Base-by-base conservation (phyloP, 345 rosid genomes). In the Acer yangbiense region DNA sequence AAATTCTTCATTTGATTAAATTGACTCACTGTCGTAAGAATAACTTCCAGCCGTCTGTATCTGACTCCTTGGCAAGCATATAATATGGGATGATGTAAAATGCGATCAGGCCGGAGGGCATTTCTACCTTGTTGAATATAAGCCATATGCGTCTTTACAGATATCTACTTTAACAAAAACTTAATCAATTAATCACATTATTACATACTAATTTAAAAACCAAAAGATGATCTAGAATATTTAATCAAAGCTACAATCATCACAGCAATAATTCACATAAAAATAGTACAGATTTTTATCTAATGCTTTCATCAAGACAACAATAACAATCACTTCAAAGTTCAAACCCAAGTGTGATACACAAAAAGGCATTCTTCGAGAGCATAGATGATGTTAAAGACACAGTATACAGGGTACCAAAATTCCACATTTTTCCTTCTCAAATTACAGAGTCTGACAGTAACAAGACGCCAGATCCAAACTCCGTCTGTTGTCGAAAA, bases 31-130 rank as follows among this genome's bases (percentile, higher is more conserved):
- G 94, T 87, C 4, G 99, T 92, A 9, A 96, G 98, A 84, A 96
- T 91, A 72, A 94, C 98, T 80, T 96, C 98, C 71, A 96, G 75
- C 80, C 88, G 91, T 67, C 95, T 86, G 81, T 78, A 90, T 80
- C 98, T 83, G 85, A 94, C 81, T 58, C 98, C 99, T 85, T 94
- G 98, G 66, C 90, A 89, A 57, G 92, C 89, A 85, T 83, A 87
- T 25, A 89, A 80, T 62, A 93, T 76, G n/a, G 95, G 94, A 32
- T 87, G 90, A 76, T 88, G 92, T 39, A 89, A 73, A 70, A 83
- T 71, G 39, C 83, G 72, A 63, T 85, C 90, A 18, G 78, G 88
- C 73, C 74, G 52, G 8, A 91, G 82, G 62, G 85, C 90, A 81
- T 76, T 86, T 83, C 88, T 85, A 10, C 90, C 77, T 9, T 65